Evolutionary conservation across 352 stramenopile genomes (phyloP), one percentile per base, ranked within the genome.

Genomic region (Phytophthora kernoviae): DNA sequence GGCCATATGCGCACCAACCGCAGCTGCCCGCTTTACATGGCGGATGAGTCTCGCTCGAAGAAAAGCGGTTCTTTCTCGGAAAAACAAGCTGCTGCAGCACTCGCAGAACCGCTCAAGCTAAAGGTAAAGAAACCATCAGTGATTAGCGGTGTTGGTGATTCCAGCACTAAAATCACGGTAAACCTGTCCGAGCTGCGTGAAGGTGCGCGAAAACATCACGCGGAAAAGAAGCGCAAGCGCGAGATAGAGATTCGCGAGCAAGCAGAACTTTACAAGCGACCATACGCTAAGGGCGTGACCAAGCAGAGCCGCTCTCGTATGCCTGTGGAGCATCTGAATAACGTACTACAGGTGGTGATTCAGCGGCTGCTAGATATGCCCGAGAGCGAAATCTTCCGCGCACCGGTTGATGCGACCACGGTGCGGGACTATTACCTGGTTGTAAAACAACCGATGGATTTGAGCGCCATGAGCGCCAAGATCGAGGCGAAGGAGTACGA

Each of bases 391-490:
- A 55, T 94, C 18, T 94, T 94, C 49, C 80, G 86, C 20, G 43
- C 58, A 6, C 70, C 86, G 0, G 86, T 94, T 30, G 84, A 94
- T 62, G 77, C 75, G 4, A 53, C 24, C 0, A 70, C 79, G 2
- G 80, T 93, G 46, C 76, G 66, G 18, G 86, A 93, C 54, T 94
- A 94, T 45, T 93, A 92, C 58, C 66, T 79, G 48, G 80, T 94
- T 51, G 88, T 94, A 63, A 94, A 94, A 65, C 84, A 91, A 32
- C 86, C 86, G 8, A 93, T 94, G 81, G 86, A 94, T 58, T 61
- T 94, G 45, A 77, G 70, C 27, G 67, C 76, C 15, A 85, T 94
- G 65, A 71, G 74, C 41, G 70, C 67, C 46, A 94, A 94, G 62
- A 86, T 89, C 17, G 58, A 79, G 10, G 65, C 79, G 0, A 72